Base-by-base conservation (phyloP, 768 basidiomycete species). In the Leccinellum albellum region DNA sequence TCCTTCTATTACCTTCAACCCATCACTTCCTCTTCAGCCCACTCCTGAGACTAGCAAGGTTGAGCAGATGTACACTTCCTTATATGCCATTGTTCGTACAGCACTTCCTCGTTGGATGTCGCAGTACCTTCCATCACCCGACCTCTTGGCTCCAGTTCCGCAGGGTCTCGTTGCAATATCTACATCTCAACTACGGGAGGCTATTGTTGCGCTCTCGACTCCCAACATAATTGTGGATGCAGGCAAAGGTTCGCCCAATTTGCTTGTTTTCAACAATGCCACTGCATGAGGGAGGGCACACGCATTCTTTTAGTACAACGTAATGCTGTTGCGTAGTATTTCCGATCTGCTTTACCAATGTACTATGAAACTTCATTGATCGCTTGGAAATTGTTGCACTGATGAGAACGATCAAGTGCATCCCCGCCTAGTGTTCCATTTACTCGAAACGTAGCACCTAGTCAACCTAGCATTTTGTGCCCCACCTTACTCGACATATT, bases 231-330 rank as follows among this genome's bases (percentile, higher is more conserved):
- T 97, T 12, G 26, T 55, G 0, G 77, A 81, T 10, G 59, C 75
- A 9, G 83, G 83, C 3, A 53, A 61, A 1, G 71, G 80, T 49
- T 87, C 89, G 3, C 74, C 80, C 42, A 93, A 94, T 76, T 60
- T 84, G 70, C 77, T 94, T 66, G 80, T 90, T 61, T 94, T 82
- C 77, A 93, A 93, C 78, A 93, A 93, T 62, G 86, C 82, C 6
- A 89, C 88, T 7, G 51, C 45, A 3, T 66, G 52, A 67, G 24
- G 26, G 24, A 32, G 33, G 24, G 12, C 3, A 5, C 17, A 1
- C 14, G 9, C 21, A 32, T 28, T 1, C 4, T 26, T 48, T 58
- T 47, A 47, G 40, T 47, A 21, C 33, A 55, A 35, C 24, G n/a
- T 50, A 48, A 56, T 58, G 45, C 51, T 48, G 47, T 60, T 35